Evolutionary conservation across 352 stramenopile genomes (phyloP), one percentile per base, ranked within the genome.

Genomic region (Phytophthora multivora): DNA sequence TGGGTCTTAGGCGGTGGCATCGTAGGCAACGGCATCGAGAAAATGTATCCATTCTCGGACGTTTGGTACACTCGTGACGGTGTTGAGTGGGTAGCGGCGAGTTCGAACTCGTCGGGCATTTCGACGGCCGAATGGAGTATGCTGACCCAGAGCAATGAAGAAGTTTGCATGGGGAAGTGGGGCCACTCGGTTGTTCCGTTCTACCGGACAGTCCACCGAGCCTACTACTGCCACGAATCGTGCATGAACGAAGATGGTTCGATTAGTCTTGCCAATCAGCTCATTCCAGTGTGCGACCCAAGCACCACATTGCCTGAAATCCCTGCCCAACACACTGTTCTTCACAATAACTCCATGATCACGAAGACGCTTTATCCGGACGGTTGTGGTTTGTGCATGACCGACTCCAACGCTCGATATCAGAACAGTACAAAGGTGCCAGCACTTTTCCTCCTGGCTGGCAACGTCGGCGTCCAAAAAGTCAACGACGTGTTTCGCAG

Each of bases 41-140:
- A 85, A 54, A 94, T 94, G 83, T 69, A 77, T 48, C 70, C 83
- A 21, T 89, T 85, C 68, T 80, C 74, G 35, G 86, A 94, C 43
- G 77, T 82, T 5, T 93, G 83, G 86, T 90, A 79, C 58, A 77
- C 81, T 1, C 82, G 86, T 36, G 77, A 94, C 47, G 86, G 83
- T 3, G 54, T 71, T 2, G 46, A 71, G 5, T 93, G 85, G 85
- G 40, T 68, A 11, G 64, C 67, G 19, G 73, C 83, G 2, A 92
- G 77, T 51, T 93, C 83, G 0, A 83, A 90, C 45, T 67, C 73
- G 2, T 87, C 82, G 0, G 85, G 83, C 0, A 64, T 90, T 19
- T 93, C 85, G 6, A 92, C 85, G 0, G 83, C 81, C 2, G 79
- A 91, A 48, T 93, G 83, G 85, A 91, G 83, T 63, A 85, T 91